Evolutionary conservation across 441 rosid genomes (phyloP), one percentile per base, ranked within the genome.

Genomic region (Gossypium gossypioides): DNA sequence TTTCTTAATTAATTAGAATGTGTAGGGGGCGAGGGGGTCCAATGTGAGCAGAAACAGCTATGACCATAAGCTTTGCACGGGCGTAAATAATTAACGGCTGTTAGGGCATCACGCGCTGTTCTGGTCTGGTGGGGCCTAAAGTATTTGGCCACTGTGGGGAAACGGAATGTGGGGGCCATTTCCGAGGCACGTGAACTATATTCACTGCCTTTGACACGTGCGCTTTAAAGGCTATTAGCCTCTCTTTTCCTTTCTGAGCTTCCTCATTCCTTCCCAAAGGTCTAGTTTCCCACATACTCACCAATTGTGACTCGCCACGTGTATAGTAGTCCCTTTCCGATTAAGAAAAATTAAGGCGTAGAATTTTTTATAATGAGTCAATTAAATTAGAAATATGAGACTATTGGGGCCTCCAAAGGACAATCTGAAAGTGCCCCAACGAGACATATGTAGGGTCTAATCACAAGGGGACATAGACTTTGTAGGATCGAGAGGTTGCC

Each of bases 191-290:
- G 69, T 78, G 80, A 81, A 74, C 6, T 3, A 29, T 8, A 57
- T 9, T 48, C 37, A 18, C 55, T 12, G 34, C 48, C 46, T 65
- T 76, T 76, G 70, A 65, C 79, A 74, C 82, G 76, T 74, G 76
- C 51, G 71, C 54, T 13, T 52, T 57, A 22, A 15, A 50, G 57
- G 1, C 7, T 22, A 19, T 10, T 42, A 1, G 44, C 61, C 44
- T 69, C 67, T 75, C 37, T 32, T 32, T 5, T 32, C 37, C 37
- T 32, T 5, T 32, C 37, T 32, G 37, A 32, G 37, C 7, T 32
- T 32, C 37, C 37, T 5, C 29, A 32, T 32, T 32, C 7, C 37
- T 32, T 32, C 7, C 37, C n/a, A 60, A 54, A 77, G 58, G 48
- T 8, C 25, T 13, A 4, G 69, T 44, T 22, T 5, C 29, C 13